Evolutionary conservation across 176 grass and related monocot genomes (phyloP).

Genomic region (Typha latifolia): DNA sequence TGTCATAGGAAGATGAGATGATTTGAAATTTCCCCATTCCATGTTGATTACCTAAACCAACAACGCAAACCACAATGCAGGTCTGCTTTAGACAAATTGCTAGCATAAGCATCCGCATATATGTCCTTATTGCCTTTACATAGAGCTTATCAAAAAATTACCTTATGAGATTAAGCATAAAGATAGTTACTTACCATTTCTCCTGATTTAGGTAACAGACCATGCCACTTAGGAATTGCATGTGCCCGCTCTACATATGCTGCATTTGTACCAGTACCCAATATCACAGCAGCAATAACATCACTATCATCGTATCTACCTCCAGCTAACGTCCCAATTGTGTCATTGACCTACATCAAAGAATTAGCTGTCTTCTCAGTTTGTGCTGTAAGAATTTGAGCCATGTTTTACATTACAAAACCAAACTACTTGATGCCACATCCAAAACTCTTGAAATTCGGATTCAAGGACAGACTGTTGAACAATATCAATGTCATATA

Average conservation of each 20-base stretch:
- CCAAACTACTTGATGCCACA: background rate
- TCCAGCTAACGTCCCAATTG: slow-evolving; percentile 78
- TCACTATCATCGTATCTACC: slow-evolving; percentile 71
- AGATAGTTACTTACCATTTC: slow-evolving; percentile 49
- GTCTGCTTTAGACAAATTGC: background rate
- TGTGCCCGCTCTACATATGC: slow-evolving; percentile 70
- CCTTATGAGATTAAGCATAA: slow-evolving; percentile 7
- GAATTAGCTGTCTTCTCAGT: background rate
- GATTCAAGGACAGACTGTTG: background rate
- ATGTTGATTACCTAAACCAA: slow-evolving; percentile 67
- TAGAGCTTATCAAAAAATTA: background rate
- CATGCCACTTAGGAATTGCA: slow-evolving; percentile 80
- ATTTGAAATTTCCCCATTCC: slow-evolving; percentile 91
- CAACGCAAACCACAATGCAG: slow-evolving; percentile 6
- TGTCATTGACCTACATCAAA: slow-evolving; percentile 67
- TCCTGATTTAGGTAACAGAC: slow-evolving; percentile 59
- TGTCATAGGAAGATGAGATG: slow-evolving; percentile 55
- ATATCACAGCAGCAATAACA: slow-evolving; percentile 68
- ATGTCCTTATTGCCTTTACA: background rate
- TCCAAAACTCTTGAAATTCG: background rate
- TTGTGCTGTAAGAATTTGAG: too few species aligned
- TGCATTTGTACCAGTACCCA: slow-evolving; percentile 94
- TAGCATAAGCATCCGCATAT: background rate
- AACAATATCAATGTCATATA: too few species aligned
- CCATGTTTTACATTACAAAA: too few species aligned